Base-by-base conservation (phyloP, 495 filamentous ascomycete species). In the Letharia columbiana region DNA sequence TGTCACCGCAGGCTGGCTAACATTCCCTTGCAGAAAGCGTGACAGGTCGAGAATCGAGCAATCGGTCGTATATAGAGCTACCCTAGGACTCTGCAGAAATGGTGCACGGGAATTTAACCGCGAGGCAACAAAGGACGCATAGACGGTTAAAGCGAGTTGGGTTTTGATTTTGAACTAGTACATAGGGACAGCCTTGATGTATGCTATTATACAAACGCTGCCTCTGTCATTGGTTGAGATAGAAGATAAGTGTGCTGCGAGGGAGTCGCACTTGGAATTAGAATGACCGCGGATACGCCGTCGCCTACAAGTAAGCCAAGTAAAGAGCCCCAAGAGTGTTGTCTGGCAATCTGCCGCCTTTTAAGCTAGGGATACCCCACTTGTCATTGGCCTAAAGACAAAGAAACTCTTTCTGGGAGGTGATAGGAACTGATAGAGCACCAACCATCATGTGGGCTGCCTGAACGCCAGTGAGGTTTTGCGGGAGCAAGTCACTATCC, bases 51-150 rank as follows among this genome's bases (percentile, higher is more conserved):
- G 4, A 57, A 57, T 57, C 54, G 54, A 57, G 54, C 54, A 35
- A 57, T 37, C 33, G 33, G 54, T 37, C 15, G 54, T 57, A 57
- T 57, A 57, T 57, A 57, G 54, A 57, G 17, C 33, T 35, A 57
- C 33, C 33, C 33, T 37, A 11, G 33, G 54, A 37, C 54, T 20
- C 2, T 57, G 15, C 54, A 57, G 1, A 57, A 57, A 10, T 20
- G 17, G 15, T 20, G 54, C 54, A 37, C 54, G 33, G 7, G 15
- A 2, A n/a, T 8, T 8, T 37, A 57, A 6, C 31, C 54, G 54
- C 54, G 33, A 57, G 33, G 33, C 15, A 57, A 57, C 54, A 39
- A 20, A 37, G 54, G 13, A 54, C 50, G 50, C 28, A 31, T 37
- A 20, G 31, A 57, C 54, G 33, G 33, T 2, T 20, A 57, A 37